These are phyloP conservation scores for Penicillium rolfsii DNA, from an alignment of 2,329 filamentous ascomycete genomes.

Conservation along the genomic window DNA sequence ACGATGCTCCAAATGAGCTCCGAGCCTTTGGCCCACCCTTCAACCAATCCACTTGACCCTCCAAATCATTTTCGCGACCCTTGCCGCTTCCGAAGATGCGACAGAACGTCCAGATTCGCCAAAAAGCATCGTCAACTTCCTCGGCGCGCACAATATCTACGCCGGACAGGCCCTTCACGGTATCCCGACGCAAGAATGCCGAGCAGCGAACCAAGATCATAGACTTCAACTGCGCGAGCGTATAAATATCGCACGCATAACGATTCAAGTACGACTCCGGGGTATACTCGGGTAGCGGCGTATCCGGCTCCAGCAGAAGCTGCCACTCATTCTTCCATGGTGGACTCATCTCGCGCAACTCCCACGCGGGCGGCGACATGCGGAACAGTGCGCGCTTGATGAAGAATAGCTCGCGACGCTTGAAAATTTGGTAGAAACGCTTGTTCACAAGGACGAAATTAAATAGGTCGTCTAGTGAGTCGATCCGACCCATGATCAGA, in stretches of 20 bases:
- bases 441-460: conserved; percentile 57
- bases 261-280: conserved; percentile 56
- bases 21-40: conserved; percentile 59
- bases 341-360: conserved; percentile 61
- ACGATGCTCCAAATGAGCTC: conserved; percentile 43
- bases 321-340: conserved; percentile 52
- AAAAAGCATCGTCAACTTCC: conserved; percentile 64
- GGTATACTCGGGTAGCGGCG: conserved; percentile 57
- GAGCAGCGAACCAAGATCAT: conserved; percentile 61
- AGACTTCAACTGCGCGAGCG: conserved; percentile 58
- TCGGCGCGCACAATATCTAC: conserved; percentile 50
- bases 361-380: conserved; percentile 63
- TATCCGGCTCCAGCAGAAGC: conserved; percentile 48
- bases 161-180: conserved; percentile 57
- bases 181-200: conserved; percentile 60
- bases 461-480: conserved; percentile 59
- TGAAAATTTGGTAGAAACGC: conserved; percentile 62
- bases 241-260: conserved; percentile 57
- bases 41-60: conserved; percentile 66
- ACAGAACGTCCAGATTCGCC: conserved; percentile 69
- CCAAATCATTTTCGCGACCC: conserved; percentile 61
- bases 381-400: conserved; percentile 56
- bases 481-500: conserved; percentile 54
- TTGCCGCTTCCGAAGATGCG: conserved; percentile 64
- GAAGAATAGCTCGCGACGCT: conserved; percentile 58